Evolutionary conservation across 2,329 filamentous ascomycete genomes (phyloP), one percentile per base, ranked within the genome.

Genomic region (Paecilomyces dactylethromorphus): DNA sequence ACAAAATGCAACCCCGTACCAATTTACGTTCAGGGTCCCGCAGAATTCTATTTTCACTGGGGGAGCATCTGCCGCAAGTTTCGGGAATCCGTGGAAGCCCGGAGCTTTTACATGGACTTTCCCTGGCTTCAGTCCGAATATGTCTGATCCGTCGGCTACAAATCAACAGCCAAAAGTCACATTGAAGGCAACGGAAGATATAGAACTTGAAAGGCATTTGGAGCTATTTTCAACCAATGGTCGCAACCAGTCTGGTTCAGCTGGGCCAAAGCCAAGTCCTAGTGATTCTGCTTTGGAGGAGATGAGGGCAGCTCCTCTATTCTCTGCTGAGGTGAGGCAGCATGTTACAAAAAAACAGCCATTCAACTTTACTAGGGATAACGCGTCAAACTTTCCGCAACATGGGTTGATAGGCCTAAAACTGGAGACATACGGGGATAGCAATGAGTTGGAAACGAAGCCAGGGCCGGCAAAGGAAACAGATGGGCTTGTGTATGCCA

Each of bases 401-500:
- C 69, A 67, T 53, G 68, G 66, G 11, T 54, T 70, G 18, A 54
- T 69, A 6, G 68, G 67, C 0, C 29, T 65, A 18, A 60, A 64
- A 1, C 32, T 65, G 22, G 35, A 58, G 22, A 65, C 61, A 2
- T 65, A 65, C 55, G 61, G 62, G 8, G n/a, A 18, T 7, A 33
- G 18, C 10, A 24, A 51, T 12, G 45, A 59, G 18, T 53, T 50
- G 11, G 54, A 59, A n/a, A 35, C 22, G 2, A 26, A 50, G 7
- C 49, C 57, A 6, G 50, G 57, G 10, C n/a, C 35, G 21, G 6
- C 15, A 29, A 53, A 52, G 12, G 54, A 53, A 2, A 59, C 57
- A 13, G 50, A 68, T 15, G 64, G 69, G 31, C 58, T 71, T n/a
- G 55, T 73, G 3, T 72, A 69, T 35, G 58, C 64, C 18, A 87